These are phyloP conservation scores for Mikania micrantha DNA, from an alignment of 129 eudicot species.

Conservation along the genomic window DNA sequence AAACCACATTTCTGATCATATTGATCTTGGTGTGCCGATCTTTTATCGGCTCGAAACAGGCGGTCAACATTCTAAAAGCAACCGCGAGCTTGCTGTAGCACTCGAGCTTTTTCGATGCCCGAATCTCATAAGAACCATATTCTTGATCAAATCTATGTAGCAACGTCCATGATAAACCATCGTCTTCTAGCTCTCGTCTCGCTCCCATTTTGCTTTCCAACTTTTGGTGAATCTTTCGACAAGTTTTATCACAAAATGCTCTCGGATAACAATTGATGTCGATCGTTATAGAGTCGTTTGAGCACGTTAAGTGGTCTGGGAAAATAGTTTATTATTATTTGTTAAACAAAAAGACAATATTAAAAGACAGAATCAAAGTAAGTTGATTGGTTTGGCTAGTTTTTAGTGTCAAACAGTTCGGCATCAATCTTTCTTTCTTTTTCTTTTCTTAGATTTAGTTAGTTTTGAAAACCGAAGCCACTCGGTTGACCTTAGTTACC, in stretches of 20 bases:
- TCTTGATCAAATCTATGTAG: constrained; percentile 38
- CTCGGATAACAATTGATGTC: constrained; percentile 28
- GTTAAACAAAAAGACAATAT: background rate
- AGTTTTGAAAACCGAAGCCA: too few relatives aligned
- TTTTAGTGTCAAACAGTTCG: too few relatives aligned
- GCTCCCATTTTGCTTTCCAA: constrained; percentile 41
- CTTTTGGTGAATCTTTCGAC: constrained; percentile 46
- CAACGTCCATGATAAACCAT: constrained; percentile 49
- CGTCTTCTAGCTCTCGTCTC: constrained; percentile 25
- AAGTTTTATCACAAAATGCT: constrained; percentile 44
- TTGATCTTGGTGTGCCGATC: constrained; percentile 55
- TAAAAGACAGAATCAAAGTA: background rate
- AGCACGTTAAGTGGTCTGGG: constrained; percentile 50
- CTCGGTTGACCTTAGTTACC: too few relatives aligned
- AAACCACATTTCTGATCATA: constrained; percentile 46
- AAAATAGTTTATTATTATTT: background rate
- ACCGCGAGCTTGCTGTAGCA: constrained; percentile 56
- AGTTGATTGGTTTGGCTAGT: too few relatives aligned
- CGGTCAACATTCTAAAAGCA: constrained; percentile 39
- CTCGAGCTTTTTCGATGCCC: constrained; percentile 26
- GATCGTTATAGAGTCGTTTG: constrained; percentile 5
- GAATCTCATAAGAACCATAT: constrained; percentile 9
- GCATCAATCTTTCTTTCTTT: too few relatives aligned
- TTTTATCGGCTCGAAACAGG: constrained; percentile 42
- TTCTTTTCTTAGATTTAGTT: too few relatives aligned